Conservation (phyloP, 306 rosid genomes). For the Macrotyloma uniflorum region DNA sequence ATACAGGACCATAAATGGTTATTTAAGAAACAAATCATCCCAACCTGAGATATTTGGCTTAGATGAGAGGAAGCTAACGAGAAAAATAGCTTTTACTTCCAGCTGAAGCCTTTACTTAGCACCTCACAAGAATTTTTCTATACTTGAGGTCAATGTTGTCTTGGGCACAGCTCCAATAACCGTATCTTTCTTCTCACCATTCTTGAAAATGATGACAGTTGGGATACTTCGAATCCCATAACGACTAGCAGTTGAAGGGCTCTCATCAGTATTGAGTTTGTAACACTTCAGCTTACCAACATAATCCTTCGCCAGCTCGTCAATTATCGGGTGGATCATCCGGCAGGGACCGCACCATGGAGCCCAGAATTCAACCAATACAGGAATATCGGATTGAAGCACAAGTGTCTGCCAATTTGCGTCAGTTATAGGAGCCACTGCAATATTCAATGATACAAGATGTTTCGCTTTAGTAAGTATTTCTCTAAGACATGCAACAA, state of each 20-base stretch:
- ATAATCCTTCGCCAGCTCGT: conserved; percentile 70
- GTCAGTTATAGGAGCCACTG: conserved; percentile 68
- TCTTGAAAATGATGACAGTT: conserved; percentile 77
- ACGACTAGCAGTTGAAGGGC: conserved; percentile 64
- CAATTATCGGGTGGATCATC: conserved; percentile 87
- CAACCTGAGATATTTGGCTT: conserved; percentile 39
- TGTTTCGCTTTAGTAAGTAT: background rate
- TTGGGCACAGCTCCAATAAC: conserved; percentile 91
- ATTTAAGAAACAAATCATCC: conserved; percentile 47
- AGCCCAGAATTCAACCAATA: conserved; percentile 98
- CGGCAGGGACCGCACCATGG: conserved; percentile 99
- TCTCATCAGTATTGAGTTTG: conserved; percentile 81
- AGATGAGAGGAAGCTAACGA: conserved; percentile 38
- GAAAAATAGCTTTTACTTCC: conserved; percentile 48
- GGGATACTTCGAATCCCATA: conserved; percentile 94
- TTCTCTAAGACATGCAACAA: conserved; percentile 24
- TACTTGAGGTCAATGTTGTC: conserved; percentile 70
- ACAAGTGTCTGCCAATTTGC: conserved; percentile 77
- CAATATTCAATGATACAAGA: conserved; percentile 38
- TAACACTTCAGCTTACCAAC: conserved; percentile 81
- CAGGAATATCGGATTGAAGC: conserved; percentile 58
- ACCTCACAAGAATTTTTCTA: conserved; percentile 80
- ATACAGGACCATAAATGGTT: conserved; percentile 50
- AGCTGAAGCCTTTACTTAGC: conserved; percentile 40
- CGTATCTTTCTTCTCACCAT: conserved; percentile 85